Evolutionary conservation across 1,284 basidiomycete species (phyloP).

Genomic region (Apiotrichum akiyoshidainum): DNA sequence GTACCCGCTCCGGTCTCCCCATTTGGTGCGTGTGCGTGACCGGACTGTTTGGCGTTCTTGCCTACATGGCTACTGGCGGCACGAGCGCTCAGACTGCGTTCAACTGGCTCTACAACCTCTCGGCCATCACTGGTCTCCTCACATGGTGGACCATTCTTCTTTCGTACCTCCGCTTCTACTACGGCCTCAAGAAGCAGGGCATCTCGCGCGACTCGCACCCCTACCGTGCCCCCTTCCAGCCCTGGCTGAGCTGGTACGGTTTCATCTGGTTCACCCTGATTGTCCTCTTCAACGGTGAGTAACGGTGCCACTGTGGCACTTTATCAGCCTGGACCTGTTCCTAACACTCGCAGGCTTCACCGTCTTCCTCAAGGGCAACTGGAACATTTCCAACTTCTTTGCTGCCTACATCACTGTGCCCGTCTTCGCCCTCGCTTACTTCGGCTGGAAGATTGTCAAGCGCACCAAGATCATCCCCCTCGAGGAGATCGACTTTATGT

Average conservation of each 20-base stretch:
- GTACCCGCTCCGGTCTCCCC: slow-evolving; percentile 72
- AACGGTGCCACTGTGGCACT: neutral
- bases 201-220: slow-evolving; percentile 57
- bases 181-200: slow-evolving; percentile 61
- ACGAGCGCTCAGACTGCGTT: slow-evolving; percentile 46
- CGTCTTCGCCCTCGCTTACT: slow-evolving; percentile 5
- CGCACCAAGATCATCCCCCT: slow-evolving; percentile 57
- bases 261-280: slow-evolving; percentile 41
- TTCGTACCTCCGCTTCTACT: slow-evolving; percentile 70
- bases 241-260: slow-evolving; percentile 18
- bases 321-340: neutral
- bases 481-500: slow-evolving; percentile 62
- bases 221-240: slow-evolving; percentile 53
- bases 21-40: slow-evolving; percentile 59
- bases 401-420: slow-evolving; percentile 49
- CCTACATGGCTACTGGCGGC: slow-evolving; percentile 55
- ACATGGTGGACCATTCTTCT: slow-evolving; percentile 67
- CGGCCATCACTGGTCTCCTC: slow-evolving; percentile 66
- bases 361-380: slow-evolving; percentile 63
- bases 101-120: slow-evolving; percentile 64
- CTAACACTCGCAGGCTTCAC: slow-evolving; percentile 46
- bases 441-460: slow-evolving; percentile 60
- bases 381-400: slow-evolving; percentile 44
- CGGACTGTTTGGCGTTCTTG: slow-evolving; percentile 56
- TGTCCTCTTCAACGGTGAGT: slow-evolving; percentile 29